phyloP scores from a whole-genome alignment of 2,329 filamentous ascomycete genomes.

The Pseudogymnoascus sp. region DNA sequence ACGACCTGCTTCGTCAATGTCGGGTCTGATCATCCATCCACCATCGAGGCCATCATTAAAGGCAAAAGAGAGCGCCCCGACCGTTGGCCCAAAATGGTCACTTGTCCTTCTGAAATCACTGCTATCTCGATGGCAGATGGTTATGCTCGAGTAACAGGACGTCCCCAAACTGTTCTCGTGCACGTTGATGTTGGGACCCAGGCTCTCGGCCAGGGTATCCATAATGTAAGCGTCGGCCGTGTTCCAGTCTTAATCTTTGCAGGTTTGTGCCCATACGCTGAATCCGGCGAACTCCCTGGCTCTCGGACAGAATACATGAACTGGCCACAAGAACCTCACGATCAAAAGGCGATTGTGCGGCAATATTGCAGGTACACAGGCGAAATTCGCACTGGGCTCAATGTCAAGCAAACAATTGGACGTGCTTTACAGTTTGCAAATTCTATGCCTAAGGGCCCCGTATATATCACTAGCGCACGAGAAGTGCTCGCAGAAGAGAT shows the following conservation, averaged over 20 bases:
- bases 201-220: conserved; percentile 66
- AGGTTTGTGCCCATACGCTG: conserved; percentile 66
- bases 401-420: conserved; percentile 85
- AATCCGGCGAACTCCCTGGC: conserved; percentile 69
- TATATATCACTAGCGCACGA: conserved; percentile 69
- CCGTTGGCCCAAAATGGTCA: conserved; percentile 65
- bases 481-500: conserved; percentile 86
- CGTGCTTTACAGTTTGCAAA: conserved; percentile 75
- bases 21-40: conserved; percentile 65
- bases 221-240: conserved; percentile 69
- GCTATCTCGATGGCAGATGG: conserved; percentile 79
- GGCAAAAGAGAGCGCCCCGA: conserved; percentile 58
- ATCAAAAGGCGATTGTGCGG: conserved; percentile 70
- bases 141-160: conserved; percentile 62
- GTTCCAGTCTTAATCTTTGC: conserved; percentile 72
- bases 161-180: conserved; percentile 69
- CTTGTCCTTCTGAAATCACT: conserved; percentile 80
- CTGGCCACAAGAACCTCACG: conserved; percentile 77
- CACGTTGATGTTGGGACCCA: conserved; percentile 80
- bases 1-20: conserved; percentile 51
- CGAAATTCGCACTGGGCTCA: conserved; percentile 76
- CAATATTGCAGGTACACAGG: conserved; percentile 81
- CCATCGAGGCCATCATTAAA: conserved; percentile 74
- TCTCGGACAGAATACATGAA: conserved; percentile 79
- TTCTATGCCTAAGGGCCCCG: conserved; percentile 68